A percentile compares a stretch with the other conserved stretches of the same genome.
Conservation (phyloP, 192 early-diverging fungal species). For the Powellomyces hirtus region DNA sequence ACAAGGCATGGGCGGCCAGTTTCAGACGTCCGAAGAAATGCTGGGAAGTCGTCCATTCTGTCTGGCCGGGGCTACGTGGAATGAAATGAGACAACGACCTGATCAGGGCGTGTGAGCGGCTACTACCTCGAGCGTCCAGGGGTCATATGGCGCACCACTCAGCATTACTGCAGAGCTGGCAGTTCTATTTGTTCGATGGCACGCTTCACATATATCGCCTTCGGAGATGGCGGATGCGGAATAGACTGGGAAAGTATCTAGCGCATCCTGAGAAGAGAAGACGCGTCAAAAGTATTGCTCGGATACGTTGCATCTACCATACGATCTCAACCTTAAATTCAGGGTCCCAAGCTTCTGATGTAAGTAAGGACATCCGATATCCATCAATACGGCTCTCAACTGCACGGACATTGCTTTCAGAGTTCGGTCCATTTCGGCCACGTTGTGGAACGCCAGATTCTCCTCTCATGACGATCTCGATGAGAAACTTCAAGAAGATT, state of each 20-base stretch:
- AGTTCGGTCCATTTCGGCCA: neutral
- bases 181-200: neutral
- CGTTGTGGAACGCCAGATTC: neutral
- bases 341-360: neutral
- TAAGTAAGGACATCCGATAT: neutral
- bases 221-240: neutral
- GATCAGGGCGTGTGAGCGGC: neutral
- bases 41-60: too few relatives aligned
- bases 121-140: neutral
- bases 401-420: neutral
- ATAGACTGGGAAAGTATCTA: neutral
- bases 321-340: neutral
- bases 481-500: neutral
- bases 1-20: neutral
- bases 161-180: neutral
- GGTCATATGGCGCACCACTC: neutral
- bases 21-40: too few relatives aligned
- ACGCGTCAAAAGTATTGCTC: too few relatives aligned
- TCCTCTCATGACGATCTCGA: neutral
- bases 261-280: neutral
- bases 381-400: neutral
- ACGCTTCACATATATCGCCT: neutral
- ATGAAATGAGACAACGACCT: too few relatives aligned
- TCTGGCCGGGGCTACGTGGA: too few relatives aligned
- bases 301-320: too few relatives aligned